Evolutionary conservation across 768 basidiomycete genomes (phyloP), one percentile per base, ranked within the genome.

Genomic region (Asterophora lycoperdoides): DNA sequence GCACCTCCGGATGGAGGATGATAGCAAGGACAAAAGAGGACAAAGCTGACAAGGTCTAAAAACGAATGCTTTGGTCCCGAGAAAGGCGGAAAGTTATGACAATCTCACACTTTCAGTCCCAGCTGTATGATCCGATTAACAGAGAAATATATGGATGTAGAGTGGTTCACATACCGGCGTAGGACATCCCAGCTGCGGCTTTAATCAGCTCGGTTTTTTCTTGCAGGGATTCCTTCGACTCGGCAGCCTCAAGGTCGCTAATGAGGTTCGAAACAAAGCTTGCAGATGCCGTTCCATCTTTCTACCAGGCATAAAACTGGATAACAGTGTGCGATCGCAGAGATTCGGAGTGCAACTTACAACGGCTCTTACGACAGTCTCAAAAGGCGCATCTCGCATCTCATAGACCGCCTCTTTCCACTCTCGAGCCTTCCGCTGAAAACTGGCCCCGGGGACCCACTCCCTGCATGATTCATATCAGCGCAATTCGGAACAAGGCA

Each of bases 381-480:
- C 58, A 49, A 73, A 75, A 0, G 73, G 73, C 3, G 63, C 66
- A 49, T 79, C 69, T 34, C 68, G 68, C 78, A 80, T 79, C 46
- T 74, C 71, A 35, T 69, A 61, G 9, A 76, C 71, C 29, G 72
- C 71, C 28, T 60, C 61, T 38, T 71, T 74, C 77, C 79, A 79
- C 45, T 71, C 62, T n/a, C 66, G 66, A 10, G 77, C 78, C 56
- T 76, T 75, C 17, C 67, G 67, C 49, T 78, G 68, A 57, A 80
- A 80, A 7, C 71, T 68, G 3, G 77, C 74, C 0, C 77, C 75
- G 29, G 78, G 78, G 2, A 77, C 43, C 77, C 79, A 80, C 43
- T 59, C 67, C n/a, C 71, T 73, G 44, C 39, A 10, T 9, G 15
- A 18, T 15, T 10, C 2, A 13, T 36, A 17, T n/a, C 14, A 42